Evolutionary conservation across 257 asterid genomes (phyloP).

Genomic region (Ophiorrhiza pumila): DNA sequence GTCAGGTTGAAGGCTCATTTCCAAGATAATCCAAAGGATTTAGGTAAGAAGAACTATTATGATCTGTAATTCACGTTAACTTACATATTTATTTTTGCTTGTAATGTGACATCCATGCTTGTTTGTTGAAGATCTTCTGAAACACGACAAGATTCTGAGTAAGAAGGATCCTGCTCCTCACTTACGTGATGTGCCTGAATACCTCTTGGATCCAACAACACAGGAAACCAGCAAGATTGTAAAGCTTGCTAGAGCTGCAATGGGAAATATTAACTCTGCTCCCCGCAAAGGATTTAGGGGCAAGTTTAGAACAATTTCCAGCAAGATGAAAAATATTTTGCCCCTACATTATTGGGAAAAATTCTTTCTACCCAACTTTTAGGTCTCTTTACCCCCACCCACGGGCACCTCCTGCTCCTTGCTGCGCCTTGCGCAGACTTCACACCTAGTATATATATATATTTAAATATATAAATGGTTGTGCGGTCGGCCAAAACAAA

Average conservation of each 20-base stretch:
- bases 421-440: no score
- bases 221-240: constrained; percentile 95
- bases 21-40: constrained; percentile 85
- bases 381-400: no score
- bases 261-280: constrained; percentile 50
- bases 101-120: constrained; percentile 7
- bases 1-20: constrained; percentile 91
- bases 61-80: neutral
- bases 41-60: constrained; percentile 46
- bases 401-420: no score
- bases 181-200: constrained; percentile 78
- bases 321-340: no score
- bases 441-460: no score
- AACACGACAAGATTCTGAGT: constrained; percentile 81
- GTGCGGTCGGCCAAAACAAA: no score
- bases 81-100: neutral
- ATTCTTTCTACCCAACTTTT: no score
- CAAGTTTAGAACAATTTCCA: constrained; percentile 50
- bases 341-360: no score
- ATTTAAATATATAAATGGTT: no score
- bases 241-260: constrained; percentile 93
- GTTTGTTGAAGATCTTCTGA: constrained; percentile 65
- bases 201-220: constrained; percentile 83
- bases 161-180: constrained; percentile 81
- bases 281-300: constrained; percentile 63